A percentile compares a stretch with the other conserved stretches of the same genome.
Evolutionary conservation across 495 filamentous ascomycete species (phyloP).

Genomic region (Chaetomidium leptoderma): DNA sequence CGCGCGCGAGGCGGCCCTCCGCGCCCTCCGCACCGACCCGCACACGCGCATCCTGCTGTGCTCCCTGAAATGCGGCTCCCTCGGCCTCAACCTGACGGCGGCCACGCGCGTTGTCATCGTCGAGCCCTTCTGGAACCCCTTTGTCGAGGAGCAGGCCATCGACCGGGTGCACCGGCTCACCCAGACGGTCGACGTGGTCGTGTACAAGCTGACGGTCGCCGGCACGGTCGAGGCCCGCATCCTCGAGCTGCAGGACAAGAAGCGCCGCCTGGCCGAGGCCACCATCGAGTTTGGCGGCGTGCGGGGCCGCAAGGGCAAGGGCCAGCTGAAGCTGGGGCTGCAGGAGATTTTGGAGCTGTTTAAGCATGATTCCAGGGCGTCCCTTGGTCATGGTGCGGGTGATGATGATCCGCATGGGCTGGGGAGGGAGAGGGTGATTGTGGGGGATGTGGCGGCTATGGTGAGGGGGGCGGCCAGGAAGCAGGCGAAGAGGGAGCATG

Average conservation of each 20-base stretch:
- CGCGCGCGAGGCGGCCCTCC: constrained; percentile 77
- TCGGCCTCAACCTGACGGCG: constrained; percentile 92
- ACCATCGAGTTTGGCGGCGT: constrained; percentile 38
- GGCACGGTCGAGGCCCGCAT: constrained; percentile 89
- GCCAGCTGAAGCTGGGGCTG: constrained; percentile 77
- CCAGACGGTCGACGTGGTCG: constrained; percentile 86
- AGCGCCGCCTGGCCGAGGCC: constrained; percentile 74
- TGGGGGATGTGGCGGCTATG: constrained; percentile 19
- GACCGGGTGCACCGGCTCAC: constrained; percentile 96
- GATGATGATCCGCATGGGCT: not conserved
- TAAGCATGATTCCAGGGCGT: constrained; percentile 57
- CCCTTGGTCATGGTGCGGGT: not conserved
- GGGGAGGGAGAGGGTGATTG: constrained; percentile 12
- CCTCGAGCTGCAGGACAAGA: constrained; percentile 84
- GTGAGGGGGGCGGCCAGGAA: not conserved
- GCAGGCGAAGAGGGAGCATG: constrained; percentile 29
- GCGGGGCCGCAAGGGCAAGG: constrained; percentile 46
- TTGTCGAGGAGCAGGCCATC: constrained; percentile 97
- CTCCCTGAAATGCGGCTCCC: constrained; percentile 83
- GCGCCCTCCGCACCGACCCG: constrained; percentile 62
- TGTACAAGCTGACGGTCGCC: constrained; percentile 86
- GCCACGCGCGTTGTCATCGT: constrained; percentile 90
- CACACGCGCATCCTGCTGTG: constrained; percentile 78
- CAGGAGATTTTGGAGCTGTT: constrained; percentile 92
- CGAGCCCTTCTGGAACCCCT: constrained; percentile 98